Conservation (phyloP, 1,139 yeast genomes). For the Kurtzmaniella quercitrusa region DNA sequence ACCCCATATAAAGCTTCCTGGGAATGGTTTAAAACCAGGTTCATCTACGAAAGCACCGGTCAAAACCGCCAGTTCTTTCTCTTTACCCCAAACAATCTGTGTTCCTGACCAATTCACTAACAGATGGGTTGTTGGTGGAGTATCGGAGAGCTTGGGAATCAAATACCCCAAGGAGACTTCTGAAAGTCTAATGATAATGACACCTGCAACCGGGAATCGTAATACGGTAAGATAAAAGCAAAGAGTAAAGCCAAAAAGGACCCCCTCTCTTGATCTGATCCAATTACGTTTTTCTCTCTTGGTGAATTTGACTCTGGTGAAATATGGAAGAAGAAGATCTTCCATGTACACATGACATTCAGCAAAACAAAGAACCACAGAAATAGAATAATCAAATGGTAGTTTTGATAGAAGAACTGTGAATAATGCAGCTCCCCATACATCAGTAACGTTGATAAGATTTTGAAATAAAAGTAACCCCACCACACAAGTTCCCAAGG, state of each 20-base stretch:
- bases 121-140: conserved; percentile 35
- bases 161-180: conserved; percentile 53
- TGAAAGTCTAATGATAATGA: conserved; percentile 51
- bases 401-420: conserved; percentile 2
- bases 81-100: conserved; percentile 28
- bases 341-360: conserved; percentile 26
- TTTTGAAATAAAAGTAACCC: conserved; percentile 41
- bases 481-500: conserved; percentile 36
- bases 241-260: conserved; percentile 56
- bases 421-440: conserved; percentile 2
- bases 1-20: conserved; percentile 5
- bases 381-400: conserved; percentile 1
- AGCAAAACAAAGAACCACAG: conserved; percentile 2
- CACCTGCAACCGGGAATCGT: conserved; percentile 41
- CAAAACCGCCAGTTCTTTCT: conserved; percentile 3
- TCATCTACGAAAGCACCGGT: conserved; percentile 8
- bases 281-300: conserved; percentile 45
- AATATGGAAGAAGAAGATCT: conserved; percentile 51
- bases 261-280: conserved; percentile 54
- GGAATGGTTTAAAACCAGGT: conserved; percentile 3
- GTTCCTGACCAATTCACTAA: conserved; percentile 29
- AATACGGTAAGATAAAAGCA: conserved; percentile 41
- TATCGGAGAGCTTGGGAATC: conserved; percentile 50
- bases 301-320: conserved; percentile 44
- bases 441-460: conserved; percentile 17